These are phyloP conservation scores for Plasmodium knowlesi DNA, from an alignment of 169 alveolate genomes.

Conservation along the genomic window DNA sequence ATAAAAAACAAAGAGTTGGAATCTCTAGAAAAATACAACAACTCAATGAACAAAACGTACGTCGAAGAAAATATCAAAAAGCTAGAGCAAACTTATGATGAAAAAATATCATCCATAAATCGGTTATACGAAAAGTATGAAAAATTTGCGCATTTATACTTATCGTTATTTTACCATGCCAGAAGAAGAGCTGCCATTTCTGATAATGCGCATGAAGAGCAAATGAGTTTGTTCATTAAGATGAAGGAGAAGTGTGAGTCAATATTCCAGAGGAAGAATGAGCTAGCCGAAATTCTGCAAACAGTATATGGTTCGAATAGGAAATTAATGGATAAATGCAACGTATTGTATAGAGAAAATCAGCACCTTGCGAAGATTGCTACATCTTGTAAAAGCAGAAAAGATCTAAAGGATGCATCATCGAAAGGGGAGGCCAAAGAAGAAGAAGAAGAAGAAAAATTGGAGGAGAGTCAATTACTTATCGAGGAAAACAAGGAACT, in stretches of 20 bases:
- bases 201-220: conserved; percentile 57
- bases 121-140: conserved; percentile 47
- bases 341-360: conserved; percentile 26
- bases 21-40: conserved; percentile 29
- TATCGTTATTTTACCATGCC: conserved; percentile 45
- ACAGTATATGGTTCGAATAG: conserved; percentile 28
- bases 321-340: conserved; percentile 45
- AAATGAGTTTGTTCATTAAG: conserved; percentile 42
- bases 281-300: conserved; percentile 9
- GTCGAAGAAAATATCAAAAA: conserved; percentile 53
- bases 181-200: conserved; percentile 42
- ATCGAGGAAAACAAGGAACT: conserved; percentile 80
- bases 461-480: conserved; percentile 31
- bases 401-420: not conserved
- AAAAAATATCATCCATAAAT: conserved; percentile 25
- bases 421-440: not conserved
- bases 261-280: conserved; percentile 46
- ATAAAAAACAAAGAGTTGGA: conserved; percentile 65
- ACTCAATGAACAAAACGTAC: conserved; percentile 13
- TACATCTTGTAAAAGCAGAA: not conserved
- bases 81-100: conserved; percentile 23
- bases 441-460: not conserved
- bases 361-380: not conserved
- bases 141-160: conserved; percentile 26
- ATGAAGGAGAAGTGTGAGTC: conserved; percentile 41